These are phyloP conservation scores for Rauvolfia tetraphylla DNA, from an alignment of 257 asterid genomes.

Conservation along the genomic window DNA sequence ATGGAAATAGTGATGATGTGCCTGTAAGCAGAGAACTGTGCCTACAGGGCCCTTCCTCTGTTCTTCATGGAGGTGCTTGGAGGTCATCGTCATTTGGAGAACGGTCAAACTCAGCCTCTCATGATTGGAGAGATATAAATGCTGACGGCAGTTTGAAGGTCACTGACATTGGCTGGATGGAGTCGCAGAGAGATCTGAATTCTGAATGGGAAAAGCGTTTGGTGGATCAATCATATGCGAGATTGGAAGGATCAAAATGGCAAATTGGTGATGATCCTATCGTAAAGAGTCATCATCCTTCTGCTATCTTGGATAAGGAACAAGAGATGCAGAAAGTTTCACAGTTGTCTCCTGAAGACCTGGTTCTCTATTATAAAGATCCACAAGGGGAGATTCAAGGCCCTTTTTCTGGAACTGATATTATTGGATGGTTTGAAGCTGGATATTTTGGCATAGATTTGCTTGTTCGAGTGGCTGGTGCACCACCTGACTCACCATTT, in stretches of 20 bases:
- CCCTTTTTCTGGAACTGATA: slow-evolving; percentile 89
- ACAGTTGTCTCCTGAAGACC: slow-evolving; percentile 74
- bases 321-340: slow-evolving; percentile 44
- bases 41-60: slow-evolving; percentile 37
- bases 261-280: slow-evolving; percentile 51
- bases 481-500: slow-evolving; percentile 69
- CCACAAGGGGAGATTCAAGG: slow-evolving; percentile 94
- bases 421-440: slow-evolving; percentile 94
- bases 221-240: slow-evolving; percentile 41
- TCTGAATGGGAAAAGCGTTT: slow-evolving; percentile 40
- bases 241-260: slow-evolving; percentile 45
- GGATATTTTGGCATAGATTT: slow-evolving; percentile 96
- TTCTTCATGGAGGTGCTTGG: slow-evolving; percentile 50
- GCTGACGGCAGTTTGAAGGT: slow-evolving; percentile 31
- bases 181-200: slow-evolving; percentile 43
- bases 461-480: slow-evolving; percentile 76
- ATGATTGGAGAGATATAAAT: slow-evolving; percentile 51
- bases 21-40: slow-evolving; percentile 31
- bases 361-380: slow-evolving; percentile 80
- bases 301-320: slow-evolving; percentile 53
- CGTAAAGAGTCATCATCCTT: slow-evolving; percentile 62
- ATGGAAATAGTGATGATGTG: slow-evolving; percentile 32
- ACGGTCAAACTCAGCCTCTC: slow-evolving; percentile 38
- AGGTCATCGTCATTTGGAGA: slow-evolving; percentile 65
- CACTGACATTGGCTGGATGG: slow-evolving; percentile 29